These are phyloP conservation scores for Fistulinella prunicolor DNA, from an alignment of 768 basidiomycete species.

Conservation along the genomic window DNA sequence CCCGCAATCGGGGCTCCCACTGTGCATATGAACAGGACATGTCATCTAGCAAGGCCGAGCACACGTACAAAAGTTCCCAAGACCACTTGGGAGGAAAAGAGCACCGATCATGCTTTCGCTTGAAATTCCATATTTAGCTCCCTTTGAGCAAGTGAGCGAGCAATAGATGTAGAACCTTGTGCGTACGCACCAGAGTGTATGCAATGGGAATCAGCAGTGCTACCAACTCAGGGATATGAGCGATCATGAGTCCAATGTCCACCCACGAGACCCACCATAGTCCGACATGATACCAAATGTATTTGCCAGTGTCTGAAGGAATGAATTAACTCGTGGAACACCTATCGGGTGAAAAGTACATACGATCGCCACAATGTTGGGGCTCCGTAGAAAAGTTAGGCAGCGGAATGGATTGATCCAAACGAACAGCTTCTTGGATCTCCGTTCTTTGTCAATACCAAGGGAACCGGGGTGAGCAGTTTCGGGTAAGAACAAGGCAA, in stretches of 20 bases:
- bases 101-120: conserved; percentile 23
- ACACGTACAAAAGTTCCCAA: conserved; percentile 24
- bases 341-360: conserved; percentile 21
- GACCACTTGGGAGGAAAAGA: conserved; percentile 25
- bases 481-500: conserved; percentile 56
- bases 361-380: conserved; percentile 55
- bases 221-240: conserved; percentile 1
- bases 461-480: conserved; percentile 60
- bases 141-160: conserved; percentile 37
- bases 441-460: conserved; percentile 46
- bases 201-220: conserved; percentile 57
- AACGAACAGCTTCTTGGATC: conserved; percentile 30
- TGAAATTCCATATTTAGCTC: conserved; percentile 32
- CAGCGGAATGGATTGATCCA: conserved; percentile 60
- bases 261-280: conserved; percentile 32
- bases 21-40: conserved; percentile 19
- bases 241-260: background rate
- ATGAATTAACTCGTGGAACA: background rate
- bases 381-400: conserved; percentile 52
- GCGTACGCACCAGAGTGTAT: conserved; percentile 56
- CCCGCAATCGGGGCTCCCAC: conserved; percentile 63
- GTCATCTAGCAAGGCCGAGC: background rate
- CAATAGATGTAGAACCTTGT: background rate
- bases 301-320: conserved; percentile 41
- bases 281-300: conserved; percentile 26